These are phyloP conservation scores for Amaranthus cruentus DNA, from an alignment of 148 eudicot species.

Conservation along the genomic window DNA sequence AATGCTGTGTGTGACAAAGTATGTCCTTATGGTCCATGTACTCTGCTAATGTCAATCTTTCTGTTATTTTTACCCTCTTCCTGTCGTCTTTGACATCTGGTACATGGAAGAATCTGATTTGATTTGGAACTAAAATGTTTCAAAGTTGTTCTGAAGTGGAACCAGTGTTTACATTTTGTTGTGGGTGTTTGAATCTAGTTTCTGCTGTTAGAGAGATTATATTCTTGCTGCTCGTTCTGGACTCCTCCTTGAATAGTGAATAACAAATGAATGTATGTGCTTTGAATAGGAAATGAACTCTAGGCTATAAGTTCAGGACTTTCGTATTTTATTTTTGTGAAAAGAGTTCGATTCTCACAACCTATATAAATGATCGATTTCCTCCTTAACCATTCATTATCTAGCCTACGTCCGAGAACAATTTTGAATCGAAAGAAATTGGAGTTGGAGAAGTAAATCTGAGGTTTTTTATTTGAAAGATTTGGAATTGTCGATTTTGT, in stretches of 20 bases:
- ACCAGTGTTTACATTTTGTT: neutral
- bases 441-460: no score
- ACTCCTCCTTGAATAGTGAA: neutral
- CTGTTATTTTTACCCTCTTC: neutral
- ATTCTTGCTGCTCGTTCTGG: neutral
- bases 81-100: neutral
- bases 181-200: neutral
- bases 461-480: no score
- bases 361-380: neutral
- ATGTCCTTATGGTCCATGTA: neutral
- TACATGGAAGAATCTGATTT: neutral
- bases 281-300: neutral
- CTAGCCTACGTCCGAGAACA: no score
- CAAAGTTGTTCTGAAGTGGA: no score
- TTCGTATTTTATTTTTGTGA: no score
- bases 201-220: neutral
- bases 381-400: neutral
- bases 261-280: neutral
- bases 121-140: no score
- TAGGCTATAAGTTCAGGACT: neutral
- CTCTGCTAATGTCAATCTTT: neutral
- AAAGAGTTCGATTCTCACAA: no score
- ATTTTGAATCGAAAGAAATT: no score
- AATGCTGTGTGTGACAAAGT: neutral
- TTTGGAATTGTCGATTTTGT: no score